Conservation (phyloP, 495 filamentous ascomycete species). For the Penicillium lividum region DNA sequence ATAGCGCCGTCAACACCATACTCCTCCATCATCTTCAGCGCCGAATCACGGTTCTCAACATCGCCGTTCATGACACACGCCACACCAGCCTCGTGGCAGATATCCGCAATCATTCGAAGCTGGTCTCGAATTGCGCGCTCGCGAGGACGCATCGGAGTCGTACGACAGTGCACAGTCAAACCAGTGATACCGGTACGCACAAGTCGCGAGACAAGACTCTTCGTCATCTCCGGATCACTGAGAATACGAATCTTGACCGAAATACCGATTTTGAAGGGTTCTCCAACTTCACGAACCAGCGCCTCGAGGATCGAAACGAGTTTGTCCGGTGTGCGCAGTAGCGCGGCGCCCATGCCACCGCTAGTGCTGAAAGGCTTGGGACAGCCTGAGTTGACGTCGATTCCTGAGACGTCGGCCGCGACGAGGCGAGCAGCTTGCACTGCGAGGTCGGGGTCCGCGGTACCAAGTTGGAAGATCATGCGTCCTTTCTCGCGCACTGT, state of each 20-base stretch:
- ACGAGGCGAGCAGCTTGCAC: constrained; percentile 82
- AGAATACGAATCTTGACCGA: constrained; percentile 94
- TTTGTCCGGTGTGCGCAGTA: constrained; percentile 78
- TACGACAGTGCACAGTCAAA: constrained; percentile 92
- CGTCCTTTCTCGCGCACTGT: constrained; percentile 67
- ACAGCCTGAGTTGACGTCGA: constrained; percentile 96
- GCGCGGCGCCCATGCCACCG: constrained; percentile 92
- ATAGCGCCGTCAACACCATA: constrained; percentile 90
- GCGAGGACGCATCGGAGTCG: constrained; percentile 89
- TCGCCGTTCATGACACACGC: constrained; percentile 96
- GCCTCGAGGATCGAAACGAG: constrained; percentile 78
- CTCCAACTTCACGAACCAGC: constrained; percentile 74
- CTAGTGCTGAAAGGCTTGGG: constrained; percentile 92
- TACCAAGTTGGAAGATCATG: constrained; percentile 90
- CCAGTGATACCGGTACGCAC: constrained; percentile 86
- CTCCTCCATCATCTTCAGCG: constrained; percentile 64
- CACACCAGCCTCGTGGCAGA: constrained; percentile 81
- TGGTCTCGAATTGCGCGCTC: constrained; percentile 86
- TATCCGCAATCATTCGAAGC: constrained; percentile 71
- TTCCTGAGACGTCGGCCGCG: constrained; percentile 83
- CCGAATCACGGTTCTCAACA: constrained; percentile 69
- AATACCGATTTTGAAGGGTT: constrained; percentile 79
- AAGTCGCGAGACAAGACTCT: constrained; percentile 70
- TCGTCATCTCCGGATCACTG: constrained; percentile 70
- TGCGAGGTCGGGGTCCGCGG: constrained; percentile 74